Evolutionary conservation across 2,329 filamentous ascomycete species (phyloP), one percentile per base, ranked within the genome.

Genomic region (Ciborinia camelliae): DNA sequence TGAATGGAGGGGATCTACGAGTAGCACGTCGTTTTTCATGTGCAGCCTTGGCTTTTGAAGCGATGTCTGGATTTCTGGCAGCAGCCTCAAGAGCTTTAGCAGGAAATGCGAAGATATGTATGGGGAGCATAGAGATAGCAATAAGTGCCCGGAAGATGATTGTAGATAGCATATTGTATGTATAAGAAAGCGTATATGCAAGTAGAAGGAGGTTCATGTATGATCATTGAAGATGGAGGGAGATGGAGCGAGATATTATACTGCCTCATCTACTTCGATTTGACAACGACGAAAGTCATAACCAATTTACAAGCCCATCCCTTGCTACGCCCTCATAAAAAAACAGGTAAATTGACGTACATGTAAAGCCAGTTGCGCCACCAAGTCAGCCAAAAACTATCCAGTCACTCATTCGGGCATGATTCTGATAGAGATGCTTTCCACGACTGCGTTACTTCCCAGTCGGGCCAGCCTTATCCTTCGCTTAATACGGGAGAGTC

Each of bases 1-100:
- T 65, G 39, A 67, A 67, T 12, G 52, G 57, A 53, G 63, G 58
- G 0, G 62, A 41, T n/a, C 62, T 60, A 4, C 65, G 63, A 18
- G 54, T 65, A 26, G 62, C 32, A 57, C 18, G 39, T 52, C 63
- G 35, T 45, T 54, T 58, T n/a, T 53, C 48, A 30, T 62, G 35
- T 20, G 48, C 63, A 23, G 58, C 63, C 32, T 64, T 64, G 45
- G 57, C 57, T 41, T 28, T 20, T 9, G 53, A 35, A 32, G 63
- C 48, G 23, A 63, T 26, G 3, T 62, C 39, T 43, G 58, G 47
- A 51, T 63, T 37, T 39, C 48, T 53, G 12, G 39, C 23, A 55
- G 53, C 63, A 14, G 63, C 65, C 59, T 67, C 65, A 53, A 65
- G 47, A 37, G 63, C 51, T n/a, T 32, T 60, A 26, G 65, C 18